phyloP scores from a whole-genome alignment of 2,329 filamentous ascomycete genomes.

The Phyllosticta citribraziliensis region DNA sequence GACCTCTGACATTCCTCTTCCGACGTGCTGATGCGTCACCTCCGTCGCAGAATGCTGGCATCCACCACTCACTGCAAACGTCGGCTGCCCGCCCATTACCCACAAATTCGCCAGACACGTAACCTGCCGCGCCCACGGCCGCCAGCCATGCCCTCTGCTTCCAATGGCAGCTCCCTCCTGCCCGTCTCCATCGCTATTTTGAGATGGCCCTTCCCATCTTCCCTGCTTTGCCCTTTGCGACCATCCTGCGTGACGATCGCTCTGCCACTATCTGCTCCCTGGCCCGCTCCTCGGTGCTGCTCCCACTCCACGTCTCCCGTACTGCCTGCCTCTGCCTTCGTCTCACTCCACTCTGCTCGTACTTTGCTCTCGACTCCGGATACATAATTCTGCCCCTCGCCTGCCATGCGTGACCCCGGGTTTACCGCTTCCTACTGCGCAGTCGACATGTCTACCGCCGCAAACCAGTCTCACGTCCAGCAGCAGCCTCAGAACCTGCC shows the following conservation, averaged over 20 bases:
- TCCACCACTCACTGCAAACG: background rate
- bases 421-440: background rate
- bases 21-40: background rate
- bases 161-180: background rate
- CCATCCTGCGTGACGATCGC: background rate
- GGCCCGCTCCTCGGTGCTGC: background rate
- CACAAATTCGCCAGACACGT: background rate
- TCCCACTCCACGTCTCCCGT: background rate
- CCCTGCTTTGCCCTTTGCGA: background rate
- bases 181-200: background rate
- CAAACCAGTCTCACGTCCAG: background rate
- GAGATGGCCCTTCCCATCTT: background rate
- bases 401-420: background rate
- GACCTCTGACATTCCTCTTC: background rate
- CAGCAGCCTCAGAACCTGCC: constrained; percentile 12
- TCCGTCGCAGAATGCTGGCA: background rate
- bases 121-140: background rate
- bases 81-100: background rate
- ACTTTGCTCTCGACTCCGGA: background rate
- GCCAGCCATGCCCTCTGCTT: background rate
- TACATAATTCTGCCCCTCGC: background rate
- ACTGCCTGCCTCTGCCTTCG: background rate
- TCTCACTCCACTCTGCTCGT: background rate
- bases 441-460: background rate
- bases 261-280: background rate